Evolutionary conservation across 1,139 yeast genomes (phyloP), one percentile per base, ranked within the genome.

Genomic region (Scheffersomyces illinoinensis): DNA sequence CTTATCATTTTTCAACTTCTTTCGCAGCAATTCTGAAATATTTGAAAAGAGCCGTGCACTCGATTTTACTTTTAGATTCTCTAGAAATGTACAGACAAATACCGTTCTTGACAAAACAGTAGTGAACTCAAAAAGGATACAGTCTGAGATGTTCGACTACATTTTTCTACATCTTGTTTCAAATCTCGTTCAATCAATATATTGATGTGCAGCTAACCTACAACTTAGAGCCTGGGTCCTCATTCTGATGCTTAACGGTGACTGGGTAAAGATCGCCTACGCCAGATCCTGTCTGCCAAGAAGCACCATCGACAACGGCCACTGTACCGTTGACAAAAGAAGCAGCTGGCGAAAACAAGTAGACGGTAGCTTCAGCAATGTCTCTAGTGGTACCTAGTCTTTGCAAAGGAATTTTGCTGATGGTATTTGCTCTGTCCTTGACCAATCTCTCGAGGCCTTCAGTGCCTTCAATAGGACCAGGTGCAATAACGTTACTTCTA

Each of bases 311-410:
- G 14, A 93, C 97, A 8, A 92, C 89, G 53, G 86, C 81, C 24
- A 88, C 78, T 3, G 93, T 86, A n/a, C 98, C 98, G 6, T 90
- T 88, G 53, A 93, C 82, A 71, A 87, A 93, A 23, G 78, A 68
- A 4, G 95, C 91, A 4, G 97, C 97, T 1, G 89, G 89, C 33
- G 97, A 90, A 68, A 93, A 90, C 65, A 93, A 77, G 71, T 79
- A 93, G 0, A 91, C 90, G 0, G 98, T 93, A 4, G 96, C 87
- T 64, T 93, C 90, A 17, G 98, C 98, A 69, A 95, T 90, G 71
- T 95, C 98, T 58, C 76, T 76, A 17, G 93, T 85, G 8, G 83
- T 71, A 0, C 98, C 98, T 57, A 86, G 72, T 70, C 95, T 80
- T 72, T 90, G 97, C 63, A 92, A 73, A 5, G 98, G 98, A 39